Percentiles rank a stretch among this genome's conserved stretches.
phyloP scores from a whole-genome alignment of 2,329 filamentous ascomycete species.

The Pseudomassariella vexata region DNA sequence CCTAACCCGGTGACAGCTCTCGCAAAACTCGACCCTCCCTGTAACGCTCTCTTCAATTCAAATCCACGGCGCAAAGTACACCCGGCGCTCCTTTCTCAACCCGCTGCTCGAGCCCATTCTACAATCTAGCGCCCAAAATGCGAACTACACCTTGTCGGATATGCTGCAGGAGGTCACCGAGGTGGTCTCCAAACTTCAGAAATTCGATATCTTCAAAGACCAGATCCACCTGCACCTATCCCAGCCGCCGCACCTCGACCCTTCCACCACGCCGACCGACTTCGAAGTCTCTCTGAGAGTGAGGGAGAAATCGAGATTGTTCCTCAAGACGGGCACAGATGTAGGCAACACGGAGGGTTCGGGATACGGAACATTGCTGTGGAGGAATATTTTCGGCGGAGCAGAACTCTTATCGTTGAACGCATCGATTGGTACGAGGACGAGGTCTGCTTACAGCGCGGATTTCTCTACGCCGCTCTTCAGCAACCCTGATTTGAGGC shows the following conservation, averaged over 20 bases:
- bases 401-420: conserved; percentile 86
- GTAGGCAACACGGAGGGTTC: conserved; percentile 91
- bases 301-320: conserved; percentile 73
- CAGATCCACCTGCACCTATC: conserved; percentile 80
- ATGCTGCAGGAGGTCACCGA: conserved; percentile 45
- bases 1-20: conserved; percentile 46
- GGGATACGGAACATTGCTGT: conserved; percentile 79
- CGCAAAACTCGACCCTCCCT: conserved; percentile 78
- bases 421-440: conserved; percentile 82
- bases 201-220: conserved; percentile 82
- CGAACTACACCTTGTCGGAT: conserved; percentile 72
- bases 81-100: conserved; percentile 78
- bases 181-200: conserved; percentile 54
- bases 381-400: conserved; percentile 91
- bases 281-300: conserved; percentile 75
- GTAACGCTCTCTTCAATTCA: conserved; percentile 83
- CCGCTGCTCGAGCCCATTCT: conserved; percentile 75
- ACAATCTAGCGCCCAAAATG: conserved; percentile 57
- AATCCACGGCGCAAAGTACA: conserved; percentile 76
- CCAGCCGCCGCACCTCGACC: conserved; percentile 62
- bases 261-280: conserved; percentile 67
- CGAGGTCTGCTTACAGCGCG: conserved; percentile 84
- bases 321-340: conserved; percentile 91
- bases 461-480: conserved; percentile 77
- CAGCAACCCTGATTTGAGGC: conserved; percentile 74